These are phyloP conservation scores for Novymonas esmeraldas DNA, from an alignment of 208 protist genomes.

Conservation along the genomic window DNA sequence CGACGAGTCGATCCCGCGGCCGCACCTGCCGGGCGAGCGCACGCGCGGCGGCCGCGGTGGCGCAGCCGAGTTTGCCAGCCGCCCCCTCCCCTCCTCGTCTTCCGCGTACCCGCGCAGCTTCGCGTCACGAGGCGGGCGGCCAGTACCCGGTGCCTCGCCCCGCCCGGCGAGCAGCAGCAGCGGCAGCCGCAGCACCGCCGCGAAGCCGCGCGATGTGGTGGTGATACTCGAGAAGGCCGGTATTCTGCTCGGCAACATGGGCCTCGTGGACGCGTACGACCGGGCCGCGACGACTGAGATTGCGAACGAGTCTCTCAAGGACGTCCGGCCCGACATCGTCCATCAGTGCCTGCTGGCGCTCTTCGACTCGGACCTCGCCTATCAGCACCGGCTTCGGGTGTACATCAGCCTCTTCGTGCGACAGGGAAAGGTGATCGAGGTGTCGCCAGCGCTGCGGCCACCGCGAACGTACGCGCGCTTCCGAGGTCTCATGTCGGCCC, in stretches of 20 bases:
- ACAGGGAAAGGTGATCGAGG: constrained; percentile 81
- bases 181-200: constrained; percentile 4
- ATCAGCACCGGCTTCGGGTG: constrained; percentile 74
- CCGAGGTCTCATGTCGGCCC: constrained; percentile 74
- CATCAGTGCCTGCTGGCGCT: constrained; percentile 93
- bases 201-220: constrained; percentile 65
- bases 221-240: constrained; percentile 89
- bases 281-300: constrained; percentile 80
- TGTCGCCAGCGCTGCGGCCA: constrained; percentile 84
- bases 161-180: constrained; percentile 10
- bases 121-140: not conserved
- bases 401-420: constrained; percentile 82
- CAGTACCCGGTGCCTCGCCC: constrained; percentile 3
- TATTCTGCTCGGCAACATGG: constrained; percentile 71
- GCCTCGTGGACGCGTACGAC: constrained; percentile 86
- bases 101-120: constrained; percentile 1
- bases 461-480: constrained; percentile 90
- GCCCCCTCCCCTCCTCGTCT: constrained; percentile 7
- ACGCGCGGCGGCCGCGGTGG: constrained; percentile 10
- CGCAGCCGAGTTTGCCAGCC: not conserved
- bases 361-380: constrained; percentile 86
- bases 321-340: constrained; percentile 90
- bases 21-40: constrained; percentile 26
- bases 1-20: constrained; percentile 46
- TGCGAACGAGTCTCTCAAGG: constrained; percentile 68